Evolutionary conservation across 371 early-diverging fungal species (phyloP).

Genomic region (Mortierella polycephala): DNA sequence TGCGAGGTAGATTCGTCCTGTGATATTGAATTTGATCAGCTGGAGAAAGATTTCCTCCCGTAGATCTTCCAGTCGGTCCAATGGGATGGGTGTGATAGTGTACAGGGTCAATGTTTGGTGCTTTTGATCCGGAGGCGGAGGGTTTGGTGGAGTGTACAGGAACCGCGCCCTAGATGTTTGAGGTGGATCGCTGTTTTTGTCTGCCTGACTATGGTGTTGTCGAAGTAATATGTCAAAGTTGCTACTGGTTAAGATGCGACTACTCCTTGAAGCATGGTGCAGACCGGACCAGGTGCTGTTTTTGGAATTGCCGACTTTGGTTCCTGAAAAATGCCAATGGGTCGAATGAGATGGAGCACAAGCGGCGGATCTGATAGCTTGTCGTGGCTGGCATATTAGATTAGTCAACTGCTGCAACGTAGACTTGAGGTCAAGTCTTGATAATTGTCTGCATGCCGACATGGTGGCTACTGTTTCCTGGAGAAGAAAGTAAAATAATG

Average conservation of each 20-base stretch:
- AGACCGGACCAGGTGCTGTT: not conserved
- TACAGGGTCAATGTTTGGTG: constrained; percentile 50
- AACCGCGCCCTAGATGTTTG: constrained; percentile 5
- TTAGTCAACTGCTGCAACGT: constrained; percentile 8
- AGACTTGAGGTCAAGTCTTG: constrained; percentile 16
- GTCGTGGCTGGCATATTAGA: not conserved
- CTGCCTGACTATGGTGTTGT: constrained; percentile 1
- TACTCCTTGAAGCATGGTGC: not conserved
- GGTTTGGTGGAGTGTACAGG: constrained; percentile 33
- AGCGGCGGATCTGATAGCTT: not conserved
- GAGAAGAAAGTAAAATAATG: too few species aligned
- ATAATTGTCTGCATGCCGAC: constrained; percentile 27
- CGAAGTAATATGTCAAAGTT: not conserved
- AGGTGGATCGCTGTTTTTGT: not conserved
- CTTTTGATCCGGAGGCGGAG: constrained; percentile 22
- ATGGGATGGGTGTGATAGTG: constrained; percentile 43
- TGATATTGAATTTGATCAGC: constrained; percentile 58
- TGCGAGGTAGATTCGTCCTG: constrained; percentile 74
- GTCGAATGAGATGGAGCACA: not conserved
- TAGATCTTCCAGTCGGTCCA: constrained; percentile 19
- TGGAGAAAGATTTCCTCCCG: constrained; percentile 48
- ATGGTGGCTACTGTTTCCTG: not conserved
- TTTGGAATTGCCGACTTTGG: not conserved
- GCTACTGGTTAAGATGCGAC: not conserved
- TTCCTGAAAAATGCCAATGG: constrained; percentile 10